Evolutionary conservation across 1,284 basidiomycete genomes (phyloP).

Genomic region (Thecaphora thlaspeos): DNA sequence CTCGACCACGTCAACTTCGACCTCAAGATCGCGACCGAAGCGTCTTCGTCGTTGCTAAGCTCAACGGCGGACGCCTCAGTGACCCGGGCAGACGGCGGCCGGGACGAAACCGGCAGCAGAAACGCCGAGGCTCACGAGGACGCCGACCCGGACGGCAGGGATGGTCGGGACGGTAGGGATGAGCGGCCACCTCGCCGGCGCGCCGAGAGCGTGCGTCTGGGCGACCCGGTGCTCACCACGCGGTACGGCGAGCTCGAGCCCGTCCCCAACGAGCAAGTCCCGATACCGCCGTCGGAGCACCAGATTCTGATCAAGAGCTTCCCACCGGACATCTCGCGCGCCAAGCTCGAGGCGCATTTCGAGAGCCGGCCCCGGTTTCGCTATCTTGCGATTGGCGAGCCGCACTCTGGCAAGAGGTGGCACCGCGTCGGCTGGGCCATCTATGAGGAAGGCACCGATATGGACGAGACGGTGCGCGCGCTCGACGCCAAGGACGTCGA

Average conservation of each 20-base stretch:
- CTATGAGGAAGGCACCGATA: constrained; percentile 41
- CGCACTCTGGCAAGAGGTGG: constrained; percentile 42
- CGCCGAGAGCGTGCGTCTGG: too few species aligned
- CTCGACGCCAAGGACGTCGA: constrained; percentile 40
- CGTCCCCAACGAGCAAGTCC: constrained; percentile 26
- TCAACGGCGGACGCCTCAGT: not conserved
- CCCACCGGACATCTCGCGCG: constrained; percentile 35
- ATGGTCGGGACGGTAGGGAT: too few species aligned
- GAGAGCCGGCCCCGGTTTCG: constrained; percentile 38
- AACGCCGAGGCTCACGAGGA: constrained; percentile 11
- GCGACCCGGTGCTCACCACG: constrained; percentile 22
- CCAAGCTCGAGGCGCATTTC: constrained; percentile 40
- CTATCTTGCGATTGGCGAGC: constrained; percentile 51
- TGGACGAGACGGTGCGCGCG: constrained; percentile 30
- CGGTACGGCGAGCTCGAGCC: constrained; percentile 25
- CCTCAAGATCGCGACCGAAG: constrained; percentile 6
- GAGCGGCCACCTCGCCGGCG: too few species aligned
- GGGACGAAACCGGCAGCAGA: too few species aligned
- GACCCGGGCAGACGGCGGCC: too few species aligned
- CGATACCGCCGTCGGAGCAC: constrained; percentile 34
- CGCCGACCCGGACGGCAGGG: constrained; percentile 17
- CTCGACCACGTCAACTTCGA: constrained; percentile 47
- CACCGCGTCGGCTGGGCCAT: constrained; percentile 49
- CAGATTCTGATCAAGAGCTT: constrained; percentile 46
- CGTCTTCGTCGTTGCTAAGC: not conserved